Base-by-base conservation (phyloP, 805 yeast species). In the Saturnispora serradocipensis region DNA sequence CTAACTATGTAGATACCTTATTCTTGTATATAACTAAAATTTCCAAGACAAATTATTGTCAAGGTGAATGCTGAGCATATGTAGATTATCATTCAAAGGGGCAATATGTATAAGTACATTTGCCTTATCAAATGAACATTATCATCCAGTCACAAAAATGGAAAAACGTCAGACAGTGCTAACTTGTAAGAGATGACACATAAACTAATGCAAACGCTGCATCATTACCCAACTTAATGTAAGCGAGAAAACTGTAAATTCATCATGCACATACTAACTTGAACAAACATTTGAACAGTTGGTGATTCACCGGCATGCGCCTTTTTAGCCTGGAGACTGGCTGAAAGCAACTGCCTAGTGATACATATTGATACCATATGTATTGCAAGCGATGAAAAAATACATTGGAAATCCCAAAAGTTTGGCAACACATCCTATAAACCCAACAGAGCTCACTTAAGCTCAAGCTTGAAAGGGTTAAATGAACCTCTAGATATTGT, bases 221-320 rank as follows among this genome's bases (percentile, higher is more conserved):
- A 18, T 11, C 6, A 7, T 38, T 18, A n/a, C 7, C 16, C 42
- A 8, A 3, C 2, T 16, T 10, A 5, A 38, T n/a, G 25, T 10
- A 3, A 3, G 13, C 4, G 9, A 38, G 16, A 20, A 38, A 38
- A 20, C 22, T n/a, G n/a, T 18, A 38, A 10, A 38, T 25, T 25
- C 13, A 38, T 34, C 10, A 11, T 30, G 15, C 9, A n/a, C 25
- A 22, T 25, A 25, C 36, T 34, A 18, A 25, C n/a, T 34, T 44
- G 28, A 44, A 30, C 43, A 35, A 13, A n/a, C 4, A 15, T 24
- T 45, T 45, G n/a, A 18, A 20, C 24, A 66, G 68, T 62, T 51
- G 69, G 69, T 3, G 67, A 65, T 46, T 44, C 66, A 5, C 61
- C 68, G 2, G 55, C 63, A 15, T 59, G 68, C 38, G 48, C 59